A percentile compares a stretch with the other conserved stretches of the same genome.
phyloP scores from a whole-genome alignment of 495 filamentous ascomycete species.

The Xylaria longipes region DNA sequence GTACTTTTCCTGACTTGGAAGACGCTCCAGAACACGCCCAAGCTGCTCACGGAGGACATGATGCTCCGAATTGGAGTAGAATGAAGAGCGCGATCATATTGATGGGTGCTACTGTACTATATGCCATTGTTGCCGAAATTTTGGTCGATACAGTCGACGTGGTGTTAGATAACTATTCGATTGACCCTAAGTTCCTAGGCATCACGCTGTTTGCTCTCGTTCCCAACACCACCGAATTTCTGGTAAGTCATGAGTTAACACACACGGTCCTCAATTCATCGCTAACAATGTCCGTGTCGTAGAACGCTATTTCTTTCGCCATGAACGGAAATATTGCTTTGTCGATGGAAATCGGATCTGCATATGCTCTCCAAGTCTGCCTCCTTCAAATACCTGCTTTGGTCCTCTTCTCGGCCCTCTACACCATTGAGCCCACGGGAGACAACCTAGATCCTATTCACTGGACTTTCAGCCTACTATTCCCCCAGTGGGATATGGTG shows the following conservation, averaged over 20 bases:
- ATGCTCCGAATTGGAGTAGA: conserved; percentile 97
- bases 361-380: conserved; percentile 96
- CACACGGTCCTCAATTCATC: not conserved
- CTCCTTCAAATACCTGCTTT: conserved; percentile 95
- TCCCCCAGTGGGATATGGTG: conserved; percentile 99
- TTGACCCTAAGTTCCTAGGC: conserved; percentile 97
- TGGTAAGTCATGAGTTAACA: conserved; percentile 63
- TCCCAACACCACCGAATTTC: conserved; percentile 96
- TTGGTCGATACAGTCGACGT: conserved; percentile 95
- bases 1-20: conserved; percentile 51
- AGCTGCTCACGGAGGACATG: conserved; percentile 79
- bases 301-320: conserved; percentile 99
- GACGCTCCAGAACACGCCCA: conserved; percentile 50
- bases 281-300: conserved; percentile 20
- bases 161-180: conserved; percentile 84
- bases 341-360: conserved; percentile 98
- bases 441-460: conserved; percentile 62
- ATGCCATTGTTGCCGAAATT: conserved; percentile 96
- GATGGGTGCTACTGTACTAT: conserved; percentile 87
- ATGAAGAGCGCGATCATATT: conserved; percentile 88
- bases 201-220: conserved; percentile 97
- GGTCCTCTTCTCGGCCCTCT: conserved; percentile 83
- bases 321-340: conserved; percentile 99
- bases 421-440: conserved; percentile 38
- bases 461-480: conserved; percentile 92